phyloP scores from a whole-genome alignment of 169 alveolate genomes.

The Plasmodium cynomolgi region DNA sequence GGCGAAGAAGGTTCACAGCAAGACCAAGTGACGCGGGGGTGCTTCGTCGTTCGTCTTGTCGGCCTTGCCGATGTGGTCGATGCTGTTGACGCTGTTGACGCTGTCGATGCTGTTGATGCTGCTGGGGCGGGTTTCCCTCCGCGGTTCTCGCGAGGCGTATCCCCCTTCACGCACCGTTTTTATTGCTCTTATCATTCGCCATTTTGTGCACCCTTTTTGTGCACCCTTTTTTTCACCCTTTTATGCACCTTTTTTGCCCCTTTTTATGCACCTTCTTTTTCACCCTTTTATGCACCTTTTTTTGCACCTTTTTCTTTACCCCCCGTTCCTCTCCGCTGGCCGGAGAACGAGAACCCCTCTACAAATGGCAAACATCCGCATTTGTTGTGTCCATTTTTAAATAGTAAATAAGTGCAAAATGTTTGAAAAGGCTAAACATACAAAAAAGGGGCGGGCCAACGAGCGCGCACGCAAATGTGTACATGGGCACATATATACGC shows the following conservation, averaged over 20 bases:
- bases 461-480: background rate
- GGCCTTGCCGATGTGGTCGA: too few species aligned
- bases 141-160: too few species aligned
- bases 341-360: background rate
- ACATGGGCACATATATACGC: background rate
- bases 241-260: background rate
- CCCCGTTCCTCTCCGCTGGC: background rate
- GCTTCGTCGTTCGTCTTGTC: background rate
- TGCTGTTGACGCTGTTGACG: too few species aligned
- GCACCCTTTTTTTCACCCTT: background rate
- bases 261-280: too few species aligned
- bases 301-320: background rate
- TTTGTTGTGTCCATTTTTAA: constrained; percentile 48
- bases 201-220: background rate
- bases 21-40: background rate
- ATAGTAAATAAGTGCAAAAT: background rate
- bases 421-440: constrained; percentile 44
- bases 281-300: too few species aligned
- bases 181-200: background rate
- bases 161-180: background rate
- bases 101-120: too few species aligned
- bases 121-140: background rate
- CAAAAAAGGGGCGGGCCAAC: constrained; percentile 35
- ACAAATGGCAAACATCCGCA: background rate
- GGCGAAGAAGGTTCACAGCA: constrained; percentile 29